Evolutionary conservation across 1,284 basidiomycete species (phyloP), one percentile per base, ranked within the genome.

Genomic region (Ustilago curta): DNA sequence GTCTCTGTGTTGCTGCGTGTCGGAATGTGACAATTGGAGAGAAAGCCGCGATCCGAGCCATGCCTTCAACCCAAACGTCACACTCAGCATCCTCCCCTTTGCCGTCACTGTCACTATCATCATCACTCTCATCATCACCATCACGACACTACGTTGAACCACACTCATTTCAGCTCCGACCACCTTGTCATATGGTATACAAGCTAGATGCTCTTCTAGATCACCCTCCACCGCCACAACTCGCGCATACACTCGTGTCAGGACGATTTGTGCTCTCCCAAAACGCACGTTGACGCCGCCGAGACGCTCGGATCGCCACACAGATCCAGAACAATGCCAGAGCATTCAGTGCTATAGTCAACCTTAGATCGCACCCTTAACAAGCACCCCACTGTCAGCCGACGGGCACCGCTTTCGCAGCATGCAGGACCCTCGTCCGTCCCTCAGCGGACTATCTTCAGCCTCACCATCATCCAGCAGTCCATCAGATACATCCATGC

Each of bases 381-480:
- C 8, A 14, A 3, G 27, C 27, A 27, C 27, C n/a, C 45, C 25
- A 40, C 47, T 49, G 19, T 40, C 48, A 7, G 11, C 16, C 37
- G 0, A 51, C 23, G 40, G 53, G n/a, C 42, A 23, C 6, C 4
- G 1, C 0, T n/a, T 25, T 9, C 23, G 6, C 32, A 51, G 4
- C 57, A 67, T 67, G 65, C 53, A 51, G 18, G 9, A 44, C 8
- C 40, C 59, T 25, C 66, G 59, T 48, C 56, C 56, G 35, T 62
- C 59, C 8, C 59, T 43, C 0, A 58, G 65, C 49, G 58, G 54
- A 40, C 1, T 14, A 7, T 19, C 25, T 19, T 45, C 60, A 7
- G 52, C 29, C 48, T 19, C 67, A 19, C 37, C 56, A 16, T 60
- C 67, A 19, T 56, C 67, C n/a, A 39, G 48, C 19, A 51, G 48